These are phyloP conservation scores for Anthracocystis panici-leucophaei DNA, from an alignment of 1,284 basidiomycete species.

Conservation along the genomic window DNA sequence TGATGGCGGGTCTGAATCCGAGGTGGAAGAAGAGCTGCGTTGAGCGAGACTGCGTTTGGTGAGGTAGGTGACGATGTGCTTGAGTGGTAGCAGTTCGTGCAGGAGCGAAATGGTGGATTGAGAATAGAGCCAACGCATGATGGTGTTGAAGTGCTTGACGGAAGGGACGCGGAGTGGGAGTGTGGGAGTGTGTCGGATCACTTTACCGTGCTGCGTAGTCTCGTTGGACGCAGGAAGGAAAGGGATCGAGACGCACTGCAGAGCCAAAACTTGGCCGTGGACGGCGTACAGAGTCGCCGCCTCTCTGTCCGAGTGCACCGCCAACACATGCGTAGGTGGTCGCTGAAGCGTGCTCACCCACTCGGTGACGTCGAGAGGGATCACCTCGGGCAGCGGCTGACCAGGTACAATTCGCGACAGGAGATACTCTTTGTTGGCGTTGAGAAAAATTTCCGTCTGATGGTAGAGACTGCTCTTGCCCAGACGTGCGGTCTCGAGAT, in stretches of 20 bases:
- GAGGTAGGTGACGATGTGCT: slow-evolving; percentile 32
- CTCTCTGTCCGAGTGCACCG: slow-evolving; percentile 33
- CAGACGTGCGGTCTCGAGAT: slow-evolving; percentile 29
- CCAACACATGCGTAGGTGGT: slow-evolving; percentile 43
- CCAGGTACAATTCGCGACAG: slow-evolving; percentile 9
- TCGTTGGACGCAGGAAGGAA: slow-evolving; percentile 23
- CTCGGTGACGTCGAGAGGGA: slow-evolving; percentile 31
- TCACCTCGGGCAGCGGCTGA: slow-evolving; percentile 16
- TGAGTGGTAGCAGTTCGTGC: slow-evolving; percentile 42
- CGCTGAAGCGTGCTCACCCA: slow-evolving; percentile 10
- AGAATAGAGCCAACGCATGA: slow-evolving; percentile 46
- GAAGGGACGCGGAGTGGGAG: slow-evolving; percentile 34
- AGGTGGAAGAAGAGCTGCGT: neutral
- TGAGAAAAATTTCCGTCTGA: slow-evolving; percentile 39
- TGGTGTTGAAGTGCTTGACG: slow-evolving; percentile 29
- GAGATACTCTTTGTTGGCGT: slow-evolving; percentile 20
- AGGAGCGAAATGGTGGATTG: slow-evolving; percentile 38
- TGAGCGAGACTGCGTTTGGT: slow-evolving; percentile 14
- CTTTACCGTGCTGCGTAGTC: slow-evolving; percentile 7
- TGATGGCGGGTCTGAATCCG: neutral
- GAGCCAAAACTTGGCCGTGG: slow-evolving; percentile 36
- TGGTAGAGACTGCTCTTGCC: slow-evolving; percentile 41
- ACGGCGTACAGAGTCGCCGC: slow-evolving; percentile 36
- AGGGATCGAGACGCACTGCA: slow-evolving; percentile 54
- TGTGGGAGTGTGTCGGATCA: slow-evolving; percentile 22